These are phyloP conservation scores for Calocera viscosa DNA, from an alignment of 768 basidiomycete species.

Conservation along the genomic window DNA sequence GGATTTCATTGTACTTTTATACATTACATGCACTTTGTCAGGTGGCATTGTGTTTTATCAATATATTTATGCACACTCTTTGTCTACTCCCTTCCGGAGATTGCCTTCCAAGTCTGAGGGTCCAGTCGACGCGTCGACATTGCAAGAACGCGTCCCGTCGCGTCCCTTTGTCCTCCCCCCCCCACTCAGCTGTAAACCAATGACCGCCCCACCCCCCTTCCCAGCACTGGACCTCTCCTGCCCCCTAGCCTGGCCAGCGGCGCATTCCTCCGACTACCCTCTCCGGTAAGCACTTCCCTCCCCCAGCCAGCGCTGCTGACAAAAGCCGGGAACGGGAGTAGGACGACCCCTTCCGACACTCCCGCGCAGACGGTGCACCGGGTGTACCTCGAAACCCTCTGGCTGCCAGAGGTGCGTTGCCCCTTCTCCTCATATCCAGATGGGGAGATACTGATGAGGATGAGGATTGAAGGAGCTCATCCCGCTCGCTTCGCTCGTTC, in stretches of 20 bases:
- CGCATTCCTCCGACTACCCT: neutral
- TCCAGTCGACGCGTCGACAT: no score
- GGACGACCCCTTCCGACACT: neutral
- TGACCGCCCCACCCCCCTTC: neutral
- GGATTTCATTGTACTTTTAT: no score
- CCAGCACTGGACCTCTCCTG: neutral
- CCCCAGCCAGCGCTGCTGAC: no score
- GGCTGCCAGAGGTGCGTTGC: constrained; percentile 3
- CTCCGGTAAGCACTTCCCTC: neutral
- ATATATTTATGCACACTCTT: no score
- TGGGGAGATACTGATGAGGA: neutral
- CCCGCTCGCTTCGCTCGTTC: neutral
- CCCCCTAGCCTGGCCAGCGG: neutral
- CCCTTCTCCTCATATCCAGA: neutral
- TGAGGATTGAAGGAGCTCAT: neutral
- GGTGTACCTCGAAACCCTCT: neutral
- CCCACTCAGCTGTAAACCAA: neutral
- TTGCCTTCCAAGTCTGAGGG: no score
- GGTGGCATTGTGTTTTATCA: no score
- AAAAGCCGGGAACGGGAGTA: neutral
- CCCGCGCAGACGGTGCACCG: neutral
- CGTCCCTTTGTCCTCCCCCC: neutral
- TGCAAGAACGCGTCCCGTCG: neutral
- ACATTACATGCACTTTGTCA: no score
- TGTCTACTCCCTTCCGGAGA: no score